Percentiles rank a stretch among this genome's conserved stretches.
These are phyloP conservation scores for Leccinum variicolor DNA, from an alignment of 768 basidiomycete genomes.

Conservation along the genomic window DNA sequence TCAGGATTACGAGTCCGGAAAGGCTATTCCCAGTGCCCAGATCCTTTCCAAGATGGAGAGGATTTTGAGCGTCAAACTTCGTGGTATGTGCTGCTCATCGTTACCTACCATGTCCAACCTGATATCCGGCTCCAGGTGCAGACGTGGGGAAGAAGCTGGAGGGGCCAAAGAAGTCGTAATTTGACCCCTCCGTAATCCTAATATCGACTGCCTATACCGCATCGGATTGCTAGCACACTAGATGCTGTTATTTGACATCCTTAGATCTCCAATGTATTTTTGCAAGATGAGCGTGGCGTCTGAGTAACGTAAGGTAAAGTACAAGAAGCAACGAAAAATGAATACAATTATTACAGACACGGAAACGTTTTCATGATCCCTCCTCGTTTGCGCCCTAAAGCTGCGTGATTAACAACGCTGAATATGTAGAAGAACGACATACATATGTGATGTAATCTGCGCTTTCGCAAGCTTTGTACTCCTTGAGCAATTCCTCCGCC, in stretches of 20 bases:
- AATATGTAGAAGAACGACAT: constrained; percentile 22
- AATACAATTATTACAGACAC: constrained; percentile 1
- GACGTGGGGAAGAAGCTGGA: constrained; percentile 88
- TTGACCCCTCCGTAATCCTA: constrained; percentile 37
- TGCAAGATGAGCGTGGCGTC: constrained; percentile 1
- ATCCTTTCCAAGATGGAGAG: constrained; percentile 90
- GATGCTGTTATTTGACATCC: constrained; percentile 7
- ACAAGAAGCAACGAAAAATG: constrained; percentile 2
- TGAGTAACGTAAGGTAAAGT: constrained; percentile 1
- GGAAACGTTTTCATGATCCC: constrained; percentile 16
- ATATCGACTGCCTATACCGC: constrained; percentile 28
- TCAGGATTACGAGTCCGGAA: constrained; percentile 87
- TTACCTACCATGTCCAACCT: background rate
- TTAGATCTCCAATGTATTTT: constrained; percentile 30
- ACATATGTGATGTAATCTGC: constrained; percentile 91
- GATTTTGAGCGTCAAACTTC: constrained; percentile 79
- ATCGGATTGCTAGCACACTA: constrained; percentile 18
- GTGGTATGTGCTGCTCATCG: constrained; percentile 53
- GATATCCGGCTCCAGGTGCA: constrained; percentile 41
- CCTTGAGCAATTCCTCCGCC: constrained; percentile 83
- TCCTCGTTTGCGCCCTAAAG: constrained; percentile 35
- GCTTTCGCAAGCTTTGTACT: constrained; percentile 96
- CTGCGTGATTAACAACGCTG: background rate
- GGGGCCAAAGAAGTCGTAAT: constrained; percentile 68
- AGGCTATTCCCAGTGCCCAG: constrained; percentile 83